Percentiles rank a stretch among this genome's conserved stretches.
Conservation (phyloP, 225 moss, liverwort and hornwort genomes). For the Pleurozium schreberi region DNA sequence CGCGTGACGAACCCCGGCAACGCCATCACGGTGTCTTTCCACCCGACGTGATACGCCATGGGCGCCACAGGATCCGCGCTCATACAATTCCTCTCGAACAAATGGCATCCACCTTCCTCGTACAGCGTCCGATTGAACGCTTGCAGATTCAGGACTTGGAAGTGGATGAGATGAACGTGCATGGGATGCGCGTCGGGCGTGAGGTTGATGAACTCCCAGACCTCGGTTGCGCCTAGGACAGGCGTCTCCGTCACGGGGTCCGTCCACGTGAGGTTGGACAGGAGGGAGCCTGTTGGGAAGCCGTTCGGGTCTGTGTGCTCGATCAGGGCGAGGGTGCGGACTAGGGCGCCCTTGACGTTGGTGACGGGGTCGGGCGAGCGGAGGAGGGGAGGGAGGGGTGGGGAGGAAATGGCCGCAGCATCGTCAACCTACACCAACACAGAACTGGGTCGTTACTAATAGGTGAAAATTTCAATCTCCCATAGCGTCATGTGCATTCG, state of each 20-base stretch:
- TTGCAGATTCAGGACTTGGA: constrained; percentile 13
- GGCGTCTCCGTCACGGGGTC: constrained; percentile 26
- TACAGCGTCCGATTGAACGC: constrained; percentile 14
- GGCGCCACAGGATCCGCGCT: neutral
- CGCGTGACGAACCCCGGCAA: constrained; percentile 29
- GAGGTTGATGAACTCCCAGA: constrained; percentile 45
- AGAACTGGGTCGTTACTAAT: neutral
- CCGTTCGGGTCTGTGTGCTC: constrained; percentile 1
- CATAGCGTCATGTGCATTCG: neutral
- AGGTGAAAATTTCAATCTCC: neutral
- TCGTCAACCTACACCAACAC: neutral
- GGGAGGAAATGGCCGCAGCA: neutral
- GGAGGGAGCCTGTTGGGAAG: constrained; percentile 1
- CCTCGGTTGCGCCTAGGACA: neutral
- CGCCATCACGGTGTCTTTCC: constrained; percentile 36
- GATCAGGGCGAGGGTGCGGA: constrained; percentile 4
- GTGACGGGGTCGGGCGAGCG: neutral
- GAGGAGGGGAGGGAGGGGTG: neutral
- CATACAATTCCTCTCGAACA: constrained; percentile 9
- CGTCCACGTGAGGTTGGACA: constrained; percentile 12
- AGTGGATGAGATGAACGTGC: constrained; percentile 40
- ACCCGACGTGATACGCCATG: constrained; percentile 19
- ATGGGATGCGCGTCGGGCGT: constrained; percentile 44
- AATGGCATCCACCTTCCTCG: neutral
- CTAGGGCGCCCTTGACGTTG: neutral